Conservation (phyloP, 1,284 basidiomycete genomes). For the Trichosporon sp. region DNA sequence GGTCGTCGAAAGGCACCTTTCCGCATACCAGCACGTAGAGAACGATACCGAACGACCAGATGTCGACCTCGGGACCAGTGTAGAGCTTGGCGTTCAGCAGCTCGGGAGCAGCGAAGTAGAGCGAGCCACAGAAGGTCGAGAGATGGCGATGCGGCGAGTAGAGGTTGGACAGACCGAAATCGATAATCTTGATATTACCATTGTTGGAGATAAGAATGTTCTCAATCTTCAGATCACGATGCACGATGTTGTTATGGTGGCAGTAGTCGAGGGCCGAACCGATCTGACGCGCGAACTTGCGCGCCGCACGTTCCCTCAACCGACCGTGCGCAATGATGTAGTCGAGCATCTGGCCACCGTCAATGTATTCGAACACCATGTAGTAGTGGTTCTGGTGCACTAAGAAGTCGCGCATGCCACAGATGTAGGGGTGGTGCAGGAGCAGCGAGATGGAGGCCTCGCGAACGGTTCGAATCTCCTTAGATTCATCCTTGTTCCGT, state of each 20-base stretch:
- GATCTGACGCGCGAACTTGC: constrained; percentile 97
- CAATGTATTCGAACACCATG: constrained; percentile 99
- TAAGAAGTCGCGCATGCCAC: constrained; percentile 98
- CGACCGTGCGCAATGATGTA: constrained; percentile 99
- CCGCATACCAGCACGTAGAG: constrained; percentile 97
- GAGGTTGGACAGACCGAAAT: constrained; percentile 98
- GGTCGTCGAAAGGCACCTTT: constrained; percentile 95
- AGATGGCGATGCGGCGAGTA: constrained; percentile 82
- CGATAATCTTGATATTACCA: constrained; percentile 99
- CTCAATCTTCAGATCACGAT: constrained; percentile 97
- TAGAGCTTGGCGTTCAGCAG: constrained; percentile 95
- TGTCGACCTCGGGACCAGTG: constrained; percentile 95
- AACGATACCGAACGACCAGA: constrained; percentile 98
- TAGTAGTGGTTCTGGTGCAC: constrained; percentile 96
- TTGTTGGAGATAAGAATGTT: constrained; percentile 98
- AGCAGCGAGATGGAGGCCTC: constrained; percentile 93
- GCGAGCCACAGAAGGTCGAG: constrained; percentile 92
- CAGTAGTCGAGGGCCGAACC: constrained; percentile 95
- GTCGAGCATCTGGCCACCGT: constrained; percentile 98
- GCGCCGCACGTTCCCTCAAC: constrained; percentile 87
- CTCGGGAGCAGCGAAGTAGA: constrained; percentile 98
- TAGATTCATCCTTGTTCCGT: constrained; percentile 82
- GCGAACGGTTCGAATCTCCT: constrained; percentile 92
- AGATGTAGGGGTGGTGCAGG: constrained; percentile 96
- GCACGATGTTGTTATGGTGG: constrained; percentile 95